phyloP scores from a whole-genome alignment of 306 rosid genomes.

The Rosa rugosa region DNA sequence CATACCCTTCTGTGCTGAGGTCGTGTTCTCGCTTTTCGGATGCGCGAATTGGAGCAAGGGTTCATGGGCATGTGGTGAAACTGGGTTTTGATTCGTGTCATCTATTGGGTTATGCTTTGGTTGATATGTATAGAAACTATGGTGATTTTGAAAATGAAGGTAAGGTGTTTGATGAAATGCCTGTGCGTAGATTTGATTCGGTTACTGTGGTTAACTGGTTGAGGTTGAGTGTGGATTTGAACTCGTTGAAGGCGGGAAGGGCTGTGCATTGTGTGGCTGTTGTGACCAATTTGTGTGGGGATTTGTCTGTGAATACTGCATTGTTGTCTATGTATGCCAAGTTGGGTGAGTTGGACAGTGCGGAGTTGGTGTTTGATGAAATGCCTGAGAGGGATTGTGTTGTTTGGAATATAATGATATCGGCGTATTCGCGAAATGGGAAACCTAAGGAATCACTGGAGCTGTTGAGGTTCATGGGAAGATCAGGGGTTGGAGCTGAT shows the following conservation, averaged over 20 bases:
- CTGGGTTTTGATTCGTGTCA: slow-evolving; percentile 55
- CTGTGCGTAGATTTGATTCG: slow-evolving; percentile 12
- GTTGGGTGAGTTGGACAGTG: slow-evolving; percentile 47
- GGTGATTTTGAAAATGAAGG: slow-evolving; percentile 26
- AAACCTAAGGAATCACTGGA: slow-evolving; percentile 42
- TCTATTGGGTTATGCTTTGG: slow-evolving; percentile 38
- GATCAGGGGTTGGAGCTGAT: slow-evolving; percentile 61
- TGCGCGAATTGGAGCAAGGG: slow-evolving; percentile 34
- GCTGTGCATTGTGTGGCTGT: slow-evolving; percentile 47
- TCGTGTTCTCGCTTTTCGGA: slow-evolving; percentile 37
- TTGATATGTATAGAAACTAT: slow-evolving; percentile 30
- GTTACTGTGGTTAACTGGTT: slow-evolving; percentile 39
- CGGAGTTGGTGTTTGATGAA: slow-evolving; percentile 49
- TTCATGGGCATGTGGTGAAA: slow-evolving; percentile 62
- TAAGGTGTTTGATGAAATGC: slow-evolving; percentile 27
- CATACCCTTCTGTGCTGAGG: slow-evolving; percentile 44
- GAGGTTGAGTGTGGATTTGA: slow-evolving; percentile 46
- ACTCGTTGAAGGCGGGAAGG: slow-evolving; percentile 43
- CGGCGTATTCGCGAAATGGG: slow-evolving; percentile 47
- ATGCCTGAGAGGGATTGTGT: slow-evolving; percentile 69
- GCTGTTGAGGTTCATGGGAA: slow-evolving; percentile 51
- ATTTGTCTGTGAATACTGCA: slow-evolving; percentile 63
- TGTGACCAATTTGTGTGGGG: slow-evolving; percentile 43
- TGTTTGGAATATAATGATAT: slow-evolving; percentile 76
- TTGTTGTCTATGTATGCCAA: slow-evolving; percentile 66